phyloP scores from a whole-genome alignment of 768 basidiomycete species.

The Tephrocybe sp. region DNA sequence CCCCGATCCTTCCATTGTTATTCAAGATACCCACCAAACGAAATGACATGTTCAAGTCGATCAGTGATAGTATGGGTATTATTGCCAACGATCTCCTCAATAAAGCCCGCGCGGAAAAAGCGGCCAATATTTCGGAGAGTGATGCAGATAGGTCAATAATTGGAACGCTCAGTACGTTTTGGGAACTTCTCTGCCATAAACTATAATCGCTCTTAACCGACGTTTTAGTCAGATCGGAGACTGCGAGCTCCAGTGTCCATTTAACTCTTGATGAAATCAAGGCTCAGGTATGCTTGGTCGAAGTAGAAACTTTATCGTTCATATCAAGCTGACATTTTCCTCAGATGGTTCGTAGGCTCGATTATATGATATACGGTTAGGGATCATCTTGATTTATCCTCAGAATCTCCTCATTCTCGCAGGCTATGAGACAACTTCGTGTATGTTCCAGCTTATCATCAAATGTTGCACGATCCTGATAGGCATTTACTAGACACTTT shows the following conservation, averaged over 20 bases:
- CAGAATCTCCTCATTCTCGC: constrained; percentile 21
- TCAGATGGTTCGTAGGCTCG: not conserved
- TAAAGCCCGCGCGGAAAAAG: constrained; percentile 24
- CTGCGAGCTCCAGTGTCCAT: constrained; percentile 18
- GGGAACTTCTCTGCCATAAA: not conserved
- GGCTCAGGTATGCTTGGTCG: constrained; percentile 33
- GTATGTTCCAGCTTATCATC: constrained; percentile 7
- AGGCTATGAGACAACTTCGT: constrained; percentile 23
- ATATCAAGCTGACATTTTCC: not conserved
- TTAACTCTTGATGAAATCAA: constrained; percentile 42
- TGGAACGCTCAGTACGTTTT: constrained; percentile 23
- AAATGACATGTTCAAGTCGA: constrained; percentile 18
- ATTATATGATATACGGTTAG: constrained; percentile 21
- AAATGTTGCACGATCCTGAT: too few species aligned
- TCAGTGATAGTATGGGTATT: constrained; percentile 22
- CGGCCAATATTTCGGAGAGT: constrained; percentile 12
- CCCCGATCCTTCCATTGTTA: constrained; percentile 27
- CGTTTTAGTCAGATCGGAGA: constrained; percentile 35
- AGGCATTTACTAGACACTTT: not conserved
- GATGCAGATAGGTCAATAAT: constrained; percentile 23
- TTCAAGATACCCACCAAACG: constrained; percentile 26
- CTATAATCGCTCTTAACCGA: not conserved
- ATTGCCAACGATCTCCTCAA: constrained; percentile 31
- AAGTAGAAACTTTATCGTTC: too few species aligned
- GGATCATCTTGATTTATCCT: too few species aligned